Base-by-base conservation (phyloP, 352 stramenopile genomes). In the Pythium graminicola region DNA sequence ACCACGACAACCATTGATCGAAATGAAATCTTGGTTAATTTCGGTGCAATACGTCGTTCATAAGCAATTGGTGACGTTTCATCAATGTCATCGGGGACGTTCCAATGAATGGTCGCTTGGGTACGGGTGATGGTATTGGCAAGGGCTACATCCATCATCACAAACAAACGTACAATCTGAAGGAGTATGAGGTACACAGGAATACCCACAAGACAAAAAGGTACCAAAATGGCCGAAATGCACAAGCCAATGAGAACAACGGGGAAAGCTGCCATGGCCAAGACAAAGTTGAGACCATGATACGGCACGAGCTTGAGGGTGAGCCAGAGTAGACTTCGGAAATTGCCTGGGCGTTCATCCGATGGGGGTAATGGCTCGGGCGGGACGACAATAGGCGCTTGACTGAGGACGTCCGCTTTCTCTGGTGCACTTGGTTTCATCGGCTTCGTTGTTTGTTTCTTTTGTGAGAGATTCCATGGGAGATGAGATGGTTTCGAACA, bases 171-270 rank as follows among this genome's bases (percentile, higher is more conserved):
- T 13, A 81, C 63, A 36, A 77, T 20, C 22, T 80, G 75, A 28
- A 92, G 58, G 50, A 89, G 56, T 13, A 81, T 41, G n/a, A 81
- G 70, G 53, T 89, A 84, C 27, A 84, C 58, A 27, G 82, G 56
- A 24, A 89, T 51, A 13, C 81, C 81, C 8, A 87, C 27, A 29
- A 74, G 83, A 60, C 76, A 92, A 9, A 92, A 52, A 40, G 76
- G 71, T 29, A 92, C 48, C 31, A 86, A 65, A 17, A 65, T 59
- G 11, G 80, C 50, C 24, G 73, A 70, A 38, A 85, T 58, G 13
- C 63, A 69, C 9, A 82, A 32, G n/a, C 71, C 75, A 10, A 61
- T 67, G n/a, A 81, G 24, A 22, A 88, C 61, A 10, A 84, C 51
- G 22, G 69, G 60, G 44, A 88, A 92, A 26, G 66, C 68, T 0